Evolutionary conservation across 1,284 basidiomycete genomes (phyloP).

Genomic region (Athelia psychrophila): DNA sequence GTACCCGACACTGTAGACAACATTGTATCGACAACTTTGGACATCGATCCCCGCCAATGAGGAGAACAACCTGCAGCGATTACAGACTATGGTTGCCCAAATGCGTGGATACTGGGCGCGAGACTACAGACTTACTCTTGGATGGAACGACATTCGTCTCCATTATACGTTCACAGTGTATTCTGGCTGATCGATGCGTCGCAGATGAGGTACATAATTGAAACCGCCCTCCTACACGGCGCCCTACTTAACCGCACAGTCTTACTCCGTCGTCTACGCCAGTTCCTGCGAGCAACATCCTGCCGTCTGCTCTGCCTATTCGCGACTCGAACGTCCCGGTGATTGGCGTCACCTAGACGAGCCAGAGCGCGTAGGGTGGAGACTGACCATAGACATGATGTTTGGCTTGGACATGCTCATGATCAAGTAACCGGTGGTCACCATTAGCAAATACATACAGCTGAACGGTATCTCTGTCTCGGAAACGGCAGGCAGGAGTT

Average conservation of each 20-base stretch:
- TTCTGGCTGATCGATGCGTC: neutral
- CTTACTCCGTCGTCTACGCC: constrained; percentile 35
- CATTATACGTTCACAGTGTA: neutral
- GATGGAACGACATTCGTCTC: neutral
- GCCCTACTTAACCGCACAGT: constrained; percentile 33
- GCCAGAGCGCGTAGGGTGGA: constrained; percentile 39
- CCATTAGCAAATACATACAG: constrained; percentile 38
- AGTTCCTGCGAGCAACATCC: constrained; percentile 33
- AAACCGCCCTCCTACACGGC: constrained; percentile 35
- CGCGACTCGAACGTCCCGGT: constrained; percentile 2
- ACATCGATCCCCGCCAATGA: too few relatives aligned
- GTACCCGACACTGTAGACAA: too few relatives aligned
- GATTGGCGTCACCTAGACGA: constrained; percentile 35
- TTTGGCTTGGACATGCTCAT: constrained; percentile 41
- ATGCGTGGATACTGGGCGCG: neutral
- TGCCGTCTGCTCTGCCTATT: constrained; percentile 14
- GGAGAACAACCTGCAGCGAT: neutral
- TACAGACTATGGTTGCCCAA: neutral
- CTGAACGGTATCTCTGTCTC: constrained; percentile 31
- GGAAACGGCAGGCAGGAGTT: constrained; percentile 35
- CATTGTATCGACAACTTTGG: too few relatives aligned
- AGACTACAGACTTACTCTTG: neutral
- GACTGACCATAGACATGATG: constrained; percentile 37
- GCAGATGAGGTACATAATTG: constrained; percentile 38
- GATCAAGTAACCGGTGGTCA: constrained; percentile 34